Percentiles rank a stretch among this genome's conserved stretches.
Conservation (phyloP, 306 rosid genomes). For the Corylus americana region DNA sequence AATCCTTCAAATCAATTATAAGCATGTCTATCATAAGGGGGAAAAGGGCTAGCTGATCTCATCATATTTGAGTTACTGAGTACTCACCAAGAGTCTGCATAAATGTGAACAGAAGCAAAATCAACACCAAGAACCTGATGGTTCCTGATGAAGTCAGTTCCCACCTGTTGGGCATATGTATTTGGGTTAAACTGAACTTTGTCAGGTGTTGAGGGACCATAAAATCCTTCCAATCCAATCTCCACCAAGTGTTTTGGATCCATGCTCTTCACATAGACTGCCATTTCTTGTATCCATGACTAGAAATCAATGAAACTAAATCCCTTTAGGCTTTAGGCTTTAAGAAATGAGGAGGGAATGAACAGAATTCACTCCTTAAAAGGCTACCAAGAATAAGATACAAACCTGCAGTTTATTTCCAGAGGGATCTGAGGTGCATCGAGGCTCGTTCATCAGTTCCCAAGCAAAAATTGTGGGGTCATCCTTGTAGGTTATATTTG, state of each 20-base stretch:
- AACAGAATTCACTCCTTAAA: neutral
- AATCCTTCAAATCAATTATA: conserved; percentile 40
- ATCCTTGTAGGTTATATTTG: conserved; percentile 83
- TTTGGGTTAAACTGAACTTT: conserved; percentile 82
- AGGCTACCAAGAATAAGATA: neutral
- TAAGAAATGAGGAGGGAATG: neutral
- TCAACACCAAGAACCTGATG: conserved; percentile 89
- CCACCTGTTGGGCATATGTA: conserved; percentile 82
- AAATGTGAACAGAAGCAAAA: conserved; percentile 90
- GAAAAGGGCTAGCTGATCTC: neutral
- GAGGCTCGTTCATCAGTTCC: conserved; percentile 96
- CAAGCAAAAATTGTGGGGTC: conserved; percentile 94
- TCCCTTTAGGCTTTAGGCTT: neutral
- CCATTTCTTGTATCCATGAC: conserved; percentile 96
- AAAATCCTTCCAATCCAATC: conserved; percentile 92
- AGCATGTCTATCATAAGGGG: conserved; percentile 8
- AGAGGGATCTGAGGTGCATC: conserved; percentile 79
- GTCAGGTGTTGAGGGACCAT: conserved; percentile 86
- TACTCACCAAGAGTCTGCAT: conserved; percentile 89
- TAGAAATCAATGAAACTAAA: conserved; percentile 31
- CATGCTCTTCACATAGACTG: conserved; percentile 75
- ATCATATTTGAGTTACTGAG: neutral
- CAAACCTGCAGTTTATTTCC: conserved; percentile 80
- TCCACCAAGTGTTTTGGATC: conserved; percentile 89
- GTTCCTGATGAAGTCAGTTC: conserved; percentile 93